A percentile compares a stretch with the other conserved stretches of the same genome.
Evolutionary conservation across 1,139 yeast species (phyloP).

Genomic region (Pichia sp.): DNA sequence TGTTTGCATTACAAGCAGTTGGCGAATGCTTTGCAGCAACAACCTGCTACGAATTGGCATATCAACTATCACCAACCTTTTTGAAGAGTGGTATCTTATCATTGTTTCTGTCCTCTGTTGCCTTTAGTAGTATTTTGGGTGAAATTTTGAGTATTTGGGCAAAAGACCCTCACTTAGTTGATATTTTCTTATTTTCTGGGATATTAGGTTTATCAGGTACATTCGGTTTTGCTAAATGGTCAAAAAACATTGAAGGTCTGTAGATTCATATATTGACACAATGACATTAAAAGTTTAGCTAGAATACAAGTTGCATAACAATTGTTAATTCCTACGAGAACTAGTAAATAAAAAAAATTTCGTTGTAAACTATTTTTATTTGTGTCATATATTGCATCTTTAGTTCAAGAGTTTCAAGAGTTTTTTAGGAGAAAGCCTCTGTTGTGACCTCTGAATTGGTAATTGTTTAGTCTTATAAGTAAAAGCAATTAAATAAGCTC

Average conservation of each 20-base stretch:
- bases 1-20: constrained; percentile 52
- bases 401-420: no score
- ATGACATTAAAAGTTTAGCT: no score
- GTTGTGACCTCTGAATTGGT: no score
- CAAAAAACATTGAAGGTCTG: background rate
- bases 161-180: constrained; percentile 22
- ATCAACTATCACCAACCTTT: constrained; percentile 58
- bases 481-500: background rate
- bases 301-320: no score
- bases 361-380: no score
- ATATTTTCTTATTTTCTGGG: constrained; percentile 21
- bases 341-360: no score
- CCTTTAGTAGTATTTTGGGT: constrained; percentile 53
- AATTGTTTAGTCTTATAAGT: no score
- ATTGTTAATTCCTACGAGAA: no score
- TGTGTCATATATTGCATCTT: no score
- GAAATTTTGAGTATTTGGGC: constrained; percentile 24
- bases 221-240: constrained; percentile 4
- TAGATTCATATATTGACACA: background rate
- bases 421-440: no score
- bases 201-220: constrained; percentile 14
- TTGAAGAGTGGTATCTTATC: constrained; percentile 69
- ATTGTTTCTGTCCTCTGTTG: constrained; percentile 53
- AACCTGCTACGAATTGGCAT: constrained; percentile 66
- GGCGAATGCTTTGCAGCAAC: constrained; percentile 66